Evolutionary conservation across 768 basidiomycete genomes (phyloP).

Genomic region (Pulveroboletus sp.): DNA sequence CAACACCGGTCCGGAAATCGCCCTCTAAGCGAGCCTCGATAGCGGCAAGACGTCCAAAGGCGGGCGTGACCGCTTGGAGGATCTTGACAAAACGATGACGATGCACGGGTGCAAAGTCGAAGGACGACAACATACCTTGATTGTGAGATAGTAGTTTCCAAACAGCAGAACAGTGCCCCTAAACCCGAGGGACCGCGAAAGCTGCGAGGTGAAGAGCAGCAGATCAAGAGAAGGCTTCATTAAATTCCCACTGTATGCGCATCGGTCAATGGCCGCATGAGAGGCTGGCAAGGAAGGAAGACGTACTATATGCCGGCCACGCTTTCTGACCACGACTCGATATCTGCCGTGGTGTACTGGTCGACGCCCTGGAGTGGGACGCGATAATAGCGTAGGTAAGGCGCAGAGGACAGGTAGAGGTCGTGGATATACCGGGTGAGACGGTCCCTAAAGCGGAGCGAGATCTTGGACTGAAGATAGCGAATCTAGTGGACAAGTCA

Average conservation of each 20-base stretch:
- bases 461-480: slow-evolving; percentile 82
- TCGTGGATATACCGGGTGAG: slow-evolving; percentile 90
- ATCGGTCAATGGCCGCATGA: not conserved
- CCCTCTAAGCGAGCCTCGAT: slow-evolving; percentile 86
- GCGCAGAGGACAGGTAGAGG: slow-evolving; percentile 77
- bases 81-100: slow-evolving; percentile 35
- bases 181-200: slow-evolving; percentile 79
- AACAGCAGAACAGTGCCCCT: slow-evolving; percentile 81
- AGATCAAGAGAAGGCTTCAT: slow-evolving; percentile 91
- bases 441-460: slow-evolving; percentile 77
- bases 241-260: slow-evolving; percentile 68
- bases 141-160: slow-evolving; percentile 82
- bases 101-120: not conserved
- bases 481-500: slow-evolving; percentile 55
- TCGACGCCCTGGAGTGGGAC: slow-evolving; percentile 70
- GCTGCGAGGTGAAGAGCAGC: slow-evolving; percentile 86
- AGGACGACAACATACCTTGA: slow-evolving; percentile 30
- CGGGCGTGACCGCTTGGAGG: slow-evolving; percentile 80
- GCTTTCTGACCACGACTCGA: slow-evolving; percentile 83
- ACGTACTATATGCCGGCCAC: slow-evolving; percentile 85
- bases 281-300: not conserved
- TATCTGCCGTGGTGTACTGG: slow-evolving; percentile 91
- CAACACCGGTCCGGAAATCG: slow-evolving; percentile 85
- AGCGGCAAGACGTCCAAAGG: slow-evolving; percentile 86
- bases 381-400: slow-evolving; percentile 67